These are phyloP conservation scores for Neurospora sp. DNA, from an alignment of 495 filamentous ascomycete species.

Conservation along the genomic window DNA sequence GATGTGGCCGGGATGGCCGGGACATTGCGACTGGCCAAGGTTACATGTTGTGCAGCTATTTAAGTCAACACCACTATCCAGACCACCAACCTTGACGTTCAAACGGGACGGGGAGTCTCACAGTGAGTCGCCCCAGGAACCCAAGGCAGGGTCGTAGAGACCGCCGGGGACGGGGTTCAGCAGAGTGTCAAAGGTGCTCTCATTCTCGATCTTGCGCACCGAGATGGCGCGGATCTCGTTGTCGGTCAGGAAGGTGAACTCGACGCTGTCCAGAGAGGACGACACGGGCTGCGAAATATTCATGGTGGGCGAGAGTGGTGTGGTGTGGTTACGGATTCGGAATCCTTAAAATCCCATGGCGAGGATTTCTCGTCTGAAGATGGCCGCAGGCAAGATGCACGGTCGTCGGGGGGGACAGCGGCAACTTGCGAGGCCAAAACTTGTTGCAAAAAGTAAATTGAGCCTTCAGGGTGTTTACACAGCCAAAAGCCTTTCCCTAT, in stretches of 20 bases:
- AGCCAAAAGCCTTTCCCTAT: neutral
- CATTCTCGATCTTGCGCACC: conserved; percentile 84
- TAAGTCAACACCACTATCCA: conserved; percentile 4
- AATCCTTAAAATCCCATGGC: neutral
- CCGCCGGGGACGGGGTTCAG: conserved; percentile 79
- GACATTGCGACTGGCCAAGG: conserved; percentile 64
- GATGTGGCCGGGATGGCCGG: conserved; percentile 91
- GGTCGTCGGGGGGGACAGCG: neutral
- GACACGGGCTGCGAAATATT: conserved; percentile 85
- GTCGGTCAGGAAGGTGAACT: conserved; percentile 72
- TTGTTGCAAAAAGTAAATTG: neutral
- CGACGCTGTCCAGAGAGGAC: conserved; percentile 75
- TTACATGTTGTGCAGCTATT: conserved; percentile 82
- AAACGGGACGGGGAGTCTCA: conserved; percentile 36
- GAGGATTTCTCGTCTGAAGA: neutral
- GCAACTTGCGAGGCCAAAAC: neutral
- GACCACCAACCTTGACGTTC: neutral
- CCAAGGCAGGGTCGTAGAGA: conserved; percentile 85
- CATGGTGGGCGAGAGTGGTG: conserved; percentile 33
- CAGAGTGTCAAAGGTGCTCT: conserved; percentile 78
- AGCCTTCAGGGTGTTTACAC: neutral
- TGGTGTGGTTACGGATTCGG: neutral
- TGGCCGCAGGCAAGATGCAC: neutral
- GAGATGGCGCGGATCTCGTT: conserved; percentile 82
- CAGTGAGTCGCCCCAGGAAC: conserved; percentile 76